phyloP scores from a whole-genome alignment of 148 eudicot species.

The Chenopodium formosanum region DNA sequence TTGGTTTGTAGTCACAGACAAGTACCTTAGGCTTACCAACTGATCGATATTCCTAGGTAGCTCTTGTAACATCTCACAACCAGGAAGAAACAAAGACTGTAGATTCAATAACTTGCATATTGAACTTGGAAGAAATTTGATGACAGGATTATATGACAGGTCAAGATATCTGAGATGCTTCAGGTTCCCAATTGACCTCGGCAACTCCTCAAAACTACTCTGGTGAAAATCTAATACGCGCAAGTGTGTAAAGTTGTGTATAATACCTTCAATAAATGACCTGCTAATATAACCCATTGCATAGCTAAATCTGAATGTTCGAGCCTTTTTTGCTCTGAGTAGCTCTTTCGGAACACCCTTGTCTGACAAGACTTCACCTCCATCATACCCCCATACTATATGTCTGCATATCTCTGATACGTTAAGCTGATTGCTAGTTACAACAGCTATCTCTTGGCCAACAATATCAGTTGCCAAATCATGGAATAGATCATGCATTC shows the following conservation, averaged over 20 bases:
- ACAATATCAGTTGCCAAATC: constrained; percentile 46
- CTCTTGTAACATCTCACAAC: constrained; percentile 36
- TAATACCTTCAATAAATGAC: constrained; percentile 33
- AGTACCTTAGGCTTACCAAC: constrained; percentile 35
- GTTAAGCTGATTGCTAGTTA: constrained; percentile 20
- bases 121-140: constrained; percentile 43
- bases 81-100: constrained; percentile 36
- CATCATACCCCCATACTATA: constrained; percentile 27
- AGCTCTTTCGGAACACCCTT: constrained; percentile 26
- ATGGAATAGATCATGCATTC: constrained; percentile 46
- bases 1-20: constrained; percentile 37
- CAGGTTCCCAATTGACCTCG: constrained; percentile 39
- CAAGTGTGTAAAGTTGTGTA: constrained; percentile 29
- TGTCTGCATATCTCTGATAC: constrained; percentile 35
- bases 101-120: constrained; percentile 44
- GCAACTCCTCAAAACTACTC: constrained; percentile 42
- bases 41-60: constrained; percentile 35
- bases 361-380: constrained; percentile 15
- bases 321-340: constrained; percentile 30
- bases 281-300: constrained; percentile 19
- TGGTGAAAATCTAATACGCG: constrained; percentile 29
- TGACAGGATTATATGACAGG: constrained; percentile 27
- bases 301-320: constrained; percentile 32
- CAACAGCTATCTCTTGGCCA: constrained; percentile 33
- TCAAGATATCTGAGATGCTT: constrained; percentile 43